These are phyloP conservation scores for Hsuehochloa calcarea DNA, from an alignment of 176 grass and related monocot genomes.

Conservation along the genomic window DNA sequence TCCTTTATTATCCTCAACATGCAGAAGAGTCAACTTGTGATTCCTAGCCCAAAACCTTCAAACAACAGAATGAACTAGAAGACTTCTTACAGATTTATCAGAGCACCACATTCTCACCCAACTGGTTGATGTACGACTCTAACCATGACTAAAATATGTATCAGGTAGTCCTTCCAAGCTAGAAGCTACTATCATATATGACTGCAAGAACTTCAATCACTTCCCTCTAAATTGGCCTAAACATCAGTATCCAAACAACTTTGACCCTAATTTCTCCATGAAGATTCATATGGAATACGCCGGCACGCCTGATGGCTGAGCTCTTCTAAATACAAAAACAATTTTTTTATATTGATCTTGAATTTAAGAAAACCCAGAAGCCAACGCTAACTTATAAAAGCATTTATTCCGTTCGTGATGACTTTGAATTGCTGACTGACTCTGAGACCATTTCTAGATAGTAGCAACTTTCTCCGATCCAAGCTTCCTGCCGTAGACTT, in stretches of 20 bases:
- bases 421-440: slow-evolving; percentile 62
- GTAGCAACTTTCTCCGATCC: slow-evolving; percentile 23
- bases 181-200: not conserved
- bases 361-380: slow-evolving; percentile 11
- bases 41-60: not conserved
- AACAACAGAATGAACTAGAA: not conserved
- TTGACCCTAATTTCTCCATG: not conserved
- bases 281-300: slow-evolving; percentile 2
- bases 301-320: not conserved
- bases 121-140: not conserved
- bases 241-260: not conserved
- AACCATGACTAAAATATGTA: not conserved
- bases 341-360: not conserved
- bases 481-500: slow-evolving; percentile 42
- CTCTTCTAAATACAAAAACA: slow-evolving; percentile 5
- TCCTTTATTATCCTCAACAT: not conserved
- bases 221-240: not conserved
- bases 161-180: not conserved
- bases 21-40: not conserved
- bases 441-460: slow-evolving; percentile 28
- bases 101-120: not conserved
- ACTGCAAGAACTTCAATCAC: not conserved
- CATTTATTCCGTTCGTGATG: slow-evolving; percentile 8
- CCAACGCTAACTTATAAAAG: slow-evolving; percentile 7
- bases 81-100: not conserved